phyloP scores from a whole-genome alignment of 192 early-diverging fungal species.

The Geranomyces michiganensis region DNA sequence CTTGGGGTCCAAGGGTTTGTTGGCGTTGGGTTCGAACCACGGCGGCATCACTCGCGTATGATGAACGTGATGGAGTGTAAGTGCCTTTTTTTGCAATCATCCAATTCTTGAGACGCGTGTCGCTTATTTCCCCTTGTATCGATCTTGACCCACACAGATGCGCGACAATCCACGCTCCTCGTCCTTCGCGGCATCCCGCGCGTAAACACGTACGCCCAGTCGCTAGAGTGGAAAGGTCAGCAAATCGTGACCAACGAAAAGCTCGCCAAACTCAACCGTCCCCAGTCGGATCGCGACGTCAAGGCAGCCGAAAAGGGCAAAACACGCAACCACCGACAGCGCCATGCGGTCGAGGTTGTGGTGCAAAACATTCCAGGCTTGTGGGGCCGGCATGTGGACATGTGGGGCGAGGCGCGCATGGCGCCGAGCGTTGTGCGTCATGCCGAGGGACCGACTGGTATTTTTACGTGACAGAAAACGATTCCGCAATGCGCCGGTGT shows the following conservation, averaged over 20 bases:
- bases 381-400: slow-evolving; percentile 63
- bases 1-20: slow-evolving; percentile 72
- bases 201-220: slow-evolving; percentile 4
- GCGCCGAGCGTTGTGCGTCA: slow-evolving; percentile 42
- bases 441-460: slow-evolving; percentile 46
- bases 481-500: neutral
- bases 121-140: no score
- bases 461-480: neutral
- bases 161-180: neutral
- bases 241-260: slow-evolving; percentile 10
- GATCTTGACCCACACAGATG: neutral
- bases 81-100: no score
- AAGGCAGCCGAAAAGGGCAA: neutral
- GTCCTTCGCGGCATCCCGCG: slow-evolving; percentile 8
- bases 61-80: slow-evolving; percentile 67
- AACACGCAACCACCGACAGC: neutral
- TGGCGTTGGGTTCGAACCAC: slow-evolving; percentile 68
- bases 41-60: slow-evolving; percentile 60
- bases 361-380: slow-evolving; percentile 65
- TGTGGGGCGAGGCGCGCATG: slow-evolving; percentile 60
- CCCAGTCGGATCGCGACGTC: neutral
- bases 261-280: neutral
- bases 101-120: no score
- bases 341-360: slow-evolving; percentile 66
- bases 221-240: slow-evolving; percentile 7